Evolutionary conservation across 257 asterid genomes (phyloP), one percentile per base, ranked within the genome.

Genomic region (Coffea eugenioides): DNA sequence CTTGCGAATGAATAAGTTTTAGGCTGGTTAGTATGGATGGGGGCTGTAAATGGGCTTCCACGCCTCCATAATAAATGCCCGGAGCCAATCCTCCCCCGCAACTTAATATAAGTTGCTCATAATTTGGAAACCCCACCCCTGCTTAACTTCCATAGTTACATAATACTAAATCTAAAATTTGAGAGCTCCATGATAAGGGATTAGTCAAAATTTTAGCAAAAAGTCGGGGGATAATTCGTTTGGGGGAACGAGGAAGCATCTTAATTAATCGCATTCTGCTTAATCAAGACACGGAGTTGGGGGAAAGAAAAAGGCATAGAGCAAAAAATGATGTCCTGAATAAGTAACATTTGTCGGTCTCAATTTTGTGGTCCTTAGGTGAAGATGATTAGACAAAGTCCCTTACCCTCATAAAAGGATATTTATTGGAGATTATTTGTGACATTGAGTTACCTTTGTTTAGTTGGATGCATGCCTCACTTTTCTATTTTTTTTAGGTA

Each of bases 1-100:
- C 84, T 66, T 73, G 78, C 81, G 31, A 31, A 31, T 31, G 82
- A 82, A 61, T 76, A 56, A 57, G 56, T 2, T 71, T 71, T 10
- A 13, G 48, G 39, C 16, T 75, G 54, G 31, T 56, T 75, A 46
- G 52, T 57, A 7, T 36, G 45, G 78, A 31, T 31, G 31, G 31
- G 31, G 78, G 15, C 21, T 59, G 39, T 59, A 61, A 57, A 27
- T 64, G 71, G 62, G 10, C 27, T 16, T 31, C 31, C 31, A 31
- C 0, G 31, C 31, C 31, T 31, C 36, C 23, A 12, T n/a, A 61
- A 41, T 62, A 41, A 76, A 59, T 43, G 71, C 71, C 49, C 16
- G 2, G 23, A 54, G 62, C 79, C 71, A n/a, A n/a, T n/a, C n/a
- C n/a, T n/a, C n/a, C n/a, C n/a, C n/a, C n/a, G n/a, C n/a, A 56